A percentile compares a stretch with the other conserved stretches of the same genome.
These are phyloP conservation scores for Colletotrichum eleusines DNA, from an alignment of 2,329 filamentous ascomycete genomes.

Conservation along the genomic window DNA sequence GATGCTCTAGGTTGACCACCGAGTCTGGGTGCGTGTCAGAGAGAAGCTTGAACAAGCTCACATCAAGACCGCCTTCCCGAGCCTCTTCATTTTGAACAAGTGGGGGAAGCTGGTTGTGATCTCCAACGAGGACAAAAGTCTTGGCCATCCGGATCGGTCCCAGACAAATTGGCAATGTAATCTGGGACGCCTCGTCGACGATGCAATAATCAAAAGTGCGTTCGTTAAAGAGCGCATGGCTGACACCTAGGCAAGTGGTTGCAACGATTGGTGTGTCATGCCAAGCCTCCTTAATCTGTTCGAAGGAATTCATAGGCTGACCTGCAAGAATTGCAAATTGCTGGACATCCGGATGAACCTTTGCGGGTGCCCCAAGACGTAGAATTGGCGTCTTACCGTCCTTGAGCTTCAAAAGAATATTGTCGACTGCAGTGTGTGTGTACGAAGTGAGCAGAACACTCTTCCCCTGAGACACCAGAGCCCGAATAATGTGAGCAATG, in stretches of 20 bases:
- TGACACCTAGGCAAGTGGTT: conserved; percentile 93
- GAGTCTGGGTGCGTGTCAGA: conserved; percentile 89
- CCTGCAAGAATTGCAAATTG: conserved; percentile 85
- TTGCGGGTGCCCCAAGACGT: conserved; percentile 85
- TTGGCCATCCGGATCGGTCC: conserved; percentile 93
- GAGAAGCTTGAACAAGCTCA: conserved; percentile 93
- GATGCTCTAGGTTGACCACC: conserved; percentile 92
- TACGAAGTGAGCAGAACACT: conserved; percentile 95
- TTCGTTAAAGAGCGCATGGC: conserved; percentile 87
- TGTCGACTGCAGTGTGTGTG: conserved; percentile 97
- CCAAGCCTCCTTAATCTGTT: conserved; percentile 87
- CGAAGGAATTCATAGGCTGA: conserved; percentile 79
- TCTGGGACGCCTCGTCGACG: conserved; percentile 97
- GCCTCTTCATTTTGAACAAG: conserved; percentile 94
- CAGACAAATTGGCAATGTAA: conserved; percentile 93
- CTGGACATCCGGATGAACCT: conserved; percentile 89
- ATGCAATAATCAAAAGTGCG: conserved; percentile 98
- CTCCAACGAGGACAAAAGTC: conserved; percentile 94
- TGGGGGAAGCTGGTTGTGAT: conserved; percentile 95
- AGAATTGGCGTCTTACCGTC: conserved; percentile 82
- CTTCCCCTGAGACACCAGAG: conserved; percentile 88
- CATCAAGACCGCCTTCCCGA: conserved; percentile 85
- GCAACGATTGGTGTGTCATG: conserved; percentile 90
- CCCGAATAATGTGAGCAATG: conserved; percentile 95
- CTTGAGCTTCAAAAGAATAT: conserved; percentile 93